Base-by-base conservation (phyloP, 2,329 filamentous ascomycete genomes). In the Rasamsonia emersonii region DNA sequence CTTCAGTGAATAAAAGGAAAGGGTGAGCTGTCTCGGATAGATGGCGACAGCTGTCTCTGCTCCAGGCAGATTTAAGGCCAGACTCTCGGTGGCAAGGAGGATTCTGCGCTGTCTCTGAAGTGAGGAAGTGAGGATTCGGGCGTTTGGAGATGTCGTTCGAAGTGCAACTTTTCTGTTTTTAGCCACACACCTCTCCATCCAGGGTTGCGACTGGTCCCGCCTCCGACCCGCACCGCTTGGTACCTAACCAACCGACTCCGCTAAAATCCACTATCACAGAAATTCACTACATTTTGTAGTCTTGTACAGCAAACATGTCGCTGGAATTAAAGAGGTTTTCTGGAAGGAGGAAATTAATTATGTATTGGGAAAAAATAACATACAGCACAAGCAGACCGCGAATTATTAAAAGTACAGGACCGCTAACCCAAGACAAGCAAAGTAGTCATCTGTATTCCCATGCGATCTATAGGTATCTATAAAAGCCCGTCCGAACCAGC, bases 41-140 rank as follows among this genome's bases (percentile, higher is more conserved):
- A 18, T 15, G 14, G 20, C 23, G 19, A 32, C 21, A 17, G 20
- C 33, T 31, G 39, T 35, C 29, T 55, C 56, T 59, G 56, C 56
- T 49, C 56, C 56, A 59, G 56, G 56, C 56, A 60, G 56, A 50
- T 45, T 11, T 9, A 11, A 23, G 9, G 20, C 9, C 20, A n/a
- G n/a, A n/a, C n/a, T n/a, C n/a, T n/a, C n/a, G n/a, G n/a, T n/a
- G n/a, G n/a, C n/a, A n/a, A 23, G 20, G 8, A n/a, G 8, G 7
- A n/a, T 23, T n/a, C n/a, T 23, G 7, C 8, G 20, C n/a, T 23
- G 7, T 23, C n/a, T 23, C 8, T 8, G 20, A n/a, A 15, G 14
- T 9, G 24, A 9, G 24, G 24, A 27, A 27, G 9, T 10, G 24
- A 27, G 49, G 51, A 50, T 56, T 54, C 43, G 48, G 43, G 35